Evolutionary conservation across 192 early-diverging fungal genomes (phyloP).

Genomic region (Ambispora gerdemannii): DNA sequence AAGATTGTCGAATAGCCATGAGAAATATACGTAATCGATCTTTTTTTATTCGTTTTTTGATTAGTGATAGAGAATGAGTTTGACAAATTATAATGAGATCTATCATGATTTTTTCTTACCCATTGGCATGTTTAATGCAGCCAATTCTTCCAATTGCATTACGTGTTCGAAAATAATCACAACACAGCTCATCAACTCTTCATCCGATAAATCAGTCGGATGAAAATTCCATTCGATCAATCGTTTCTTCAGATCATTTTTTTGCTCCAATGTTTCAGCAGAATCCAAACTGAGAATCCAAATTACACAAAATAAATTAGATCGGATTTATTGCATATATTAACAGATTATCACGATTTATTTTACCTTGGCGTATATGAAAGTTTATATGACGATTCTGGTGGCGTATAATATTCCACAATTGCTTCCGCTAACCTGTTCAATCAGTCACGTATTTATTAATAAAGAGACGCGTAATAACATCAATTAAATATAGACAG

Average conservation of each 20-base stretch:
- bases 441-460: no score
- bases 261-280: conserved; percentile 33
- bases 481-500: no score
- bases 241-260: conserved; percentile 47
- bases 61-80: conserved; percentile 24
- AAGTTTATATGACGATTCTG: neutral
- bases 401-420: conserved; percentile 22
- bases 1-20: conserved; percentile 51
- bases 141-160: conserved; percentile 50
- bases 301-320: conserved; percentile 32
- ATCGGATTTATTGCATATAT: neutral
- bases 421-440: conserved; percentile 19
- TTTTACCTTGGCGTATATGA: conserved; percentile 30
- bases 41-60: no score
- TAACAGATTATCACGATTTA: conserved; percentile 8
- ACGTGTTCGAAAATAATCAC: conserved; percentile 68
- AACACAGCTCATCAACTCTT: conserved; percentile 66
- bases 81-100: conserved; percentile 16
- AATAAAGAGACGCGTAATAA: no score
- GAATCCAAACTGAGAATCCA: conserved; percentile 38
- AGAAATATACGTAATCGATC: conserved; percentile 53
- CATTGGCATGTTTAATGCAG: conserved; percentile 56
- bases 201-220: conserved; percentile 60
- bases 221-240: conserved; percentile 68
- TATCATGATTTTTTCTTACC: conserved; percentile 33